A percentile compares a stretch with the other conserved stretches of the same genome.
These are phyloP conservation scores for Lycium ferocissimum DNA, from an alignment of 257 asterid genomes.

Conservation along the genomic window DNA sequence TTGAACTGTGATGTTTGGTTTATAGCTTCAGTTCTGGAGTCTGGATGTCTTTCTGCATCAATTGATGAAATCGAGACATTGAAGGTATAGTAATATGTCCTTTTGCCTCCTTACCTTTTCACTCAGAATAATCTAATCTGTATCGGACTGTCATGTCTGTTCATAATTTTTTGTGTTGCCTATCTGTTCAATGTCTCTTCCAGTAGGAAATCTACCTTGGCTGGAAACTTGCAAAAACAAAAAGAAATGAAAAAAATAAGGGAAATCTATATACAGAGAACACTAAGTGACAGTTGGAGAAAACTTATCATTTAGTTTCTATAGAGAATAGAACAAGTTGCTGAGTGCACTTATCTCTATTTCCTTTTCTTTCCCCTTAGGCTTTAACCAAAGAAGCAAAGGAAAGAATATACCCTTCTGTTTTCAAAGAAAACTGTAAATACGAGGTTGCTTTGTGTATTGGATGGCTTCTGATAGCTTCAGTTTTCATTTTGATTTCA, in stretches of 20 bases:
- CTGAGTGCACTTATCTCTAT: background rate
- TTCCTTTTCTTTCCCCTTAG: background rate
- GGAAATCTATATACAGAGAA: background rate
- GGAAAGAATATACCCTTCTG: background rate
- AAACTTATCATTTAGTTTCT: background rate
- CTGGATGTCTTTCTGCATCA: conserved; percentile 48
- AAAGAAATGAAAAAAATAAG: background rate
- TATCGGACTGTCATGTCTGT: background rate
- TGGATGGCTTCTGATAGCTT: conserved; percentile 19
- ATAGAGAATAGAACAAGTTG: background rate
- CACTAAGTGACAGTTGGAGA: background rate
- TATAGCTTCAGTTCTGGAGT: conserved; percentile 64
- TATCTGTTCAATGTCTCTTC: background rate
- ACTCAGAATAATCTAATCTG: background rate
- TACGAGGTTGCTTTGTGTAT: background rate
- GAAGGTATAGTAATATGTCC: conserved; percentile 52
- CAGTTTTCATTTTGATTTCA: conserved; percentile 50
- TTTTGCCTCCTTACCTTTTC: conserved; percentile 6
- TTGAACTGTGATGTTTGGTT: conserved; percentile 26
- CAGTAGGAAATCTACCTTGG: conserved; percentile 5
- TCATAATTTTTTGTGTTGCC: conserved; percentile 2
- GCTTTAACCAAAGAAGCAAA: conserved; percentile 5
- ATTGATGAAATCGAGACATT: conserved; percentile 57
- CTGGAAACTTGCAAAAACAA: background rate
- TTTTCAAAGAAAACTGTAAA: background rate